A percentile compares a stretch with the other conserved stretches of the same genome.
Conservation (phyloP, 2,329 filamentous ascomycete species). For the Aspergillus brasiliensis region DNA sequence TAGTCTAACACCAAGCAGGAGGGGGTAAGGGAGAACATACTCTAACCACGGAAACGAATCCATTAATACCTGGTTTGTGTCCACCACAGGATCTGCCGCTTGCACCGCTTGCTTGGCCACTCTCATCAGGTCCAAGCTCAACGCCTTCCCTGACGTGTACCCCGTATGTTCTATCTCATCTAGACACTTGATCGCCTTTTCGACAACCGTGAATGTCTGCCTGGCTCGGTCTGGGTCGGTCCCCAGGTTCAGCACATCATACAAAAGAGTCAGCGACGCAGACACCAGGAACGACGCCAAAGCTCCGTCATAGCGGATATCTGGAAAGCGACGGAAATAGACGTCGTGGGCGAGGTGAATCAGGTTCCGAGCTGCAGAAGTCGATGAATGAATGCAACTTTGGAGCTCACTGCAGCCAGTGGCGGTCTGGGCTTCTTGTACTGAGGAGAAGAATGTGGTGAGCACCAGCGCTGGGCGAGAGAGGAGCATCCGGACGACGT, state of each 20-base stretch:
- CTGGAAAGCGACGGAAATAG: conserved; percentile 14
- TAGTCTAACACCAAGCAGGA: background rate
- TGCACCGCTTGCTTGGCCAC: conserved; percentile 16
- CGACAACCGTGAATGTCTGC: conserved; percentile 14
- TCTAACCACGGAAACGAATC: conserved; percentile 20
- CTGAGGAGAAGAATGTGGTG: conserved; percentile 14
- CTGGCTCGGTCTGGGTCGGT: conserved; percentile 9
- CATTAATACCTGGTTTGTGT: conserved; percentile 13
- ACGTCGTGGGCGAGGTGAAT: conserved; percentile 15
- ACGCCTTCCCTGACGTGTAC: conserved; percentile 13
- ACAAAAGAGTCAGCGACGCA: conserved; percentile 13
- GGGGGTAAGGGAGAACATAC: conserved; percentile 8
- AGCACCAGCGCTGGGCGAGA: conserved; percentile 14
- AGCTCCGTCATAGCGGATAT: conserved; percentile 14
- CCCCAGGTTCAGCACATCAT: conserved; percentile 13
- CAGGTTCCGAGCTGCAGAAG: conserved; percentile 9
- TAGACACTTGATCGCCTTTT: conserved; percentile 17
- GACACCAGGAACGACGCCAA: conserved; percentile 16
- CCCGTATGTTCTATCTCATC: conserved; percentile 20
- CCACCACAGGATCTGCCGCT: conserved; percentile 13
- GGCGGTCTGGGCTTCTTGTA: conserved; percentile 5
- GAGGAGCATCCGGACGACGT: conserved; percentile 14
- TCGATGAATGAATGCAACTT: conserved; percentile 12
- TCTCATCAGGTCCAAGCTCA: conserved; percentile 22
- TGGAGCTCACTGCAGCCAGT: conserved; percentile 9